phyloP scores from a whole-genome alignment of 2,329 filamentous ascomycete species.

The Penicillium sp. region DNA sequence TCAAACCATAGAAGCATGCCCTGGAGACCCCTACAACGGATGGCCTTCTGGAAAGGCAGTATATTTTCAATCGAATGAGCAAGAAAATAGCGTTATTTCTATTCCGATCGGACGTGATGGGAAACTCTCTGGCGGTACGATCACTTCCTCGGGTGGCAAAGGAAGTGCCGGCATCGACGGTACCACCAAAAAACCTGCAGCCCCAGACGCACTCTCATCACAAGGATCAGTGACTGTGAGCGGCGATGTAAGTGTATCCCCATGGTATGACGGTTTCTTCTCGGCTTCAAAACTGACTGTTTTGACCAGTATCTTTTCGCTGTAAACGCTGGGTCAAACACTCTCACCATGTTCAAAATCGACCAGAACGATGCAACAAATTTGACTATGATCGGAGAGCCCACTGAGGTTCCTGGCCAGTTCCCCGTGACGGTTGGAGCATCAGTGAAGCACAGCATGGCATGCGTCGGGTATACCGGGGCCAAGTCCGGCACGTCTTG shows the following conservation, averaged over 20 bases:
- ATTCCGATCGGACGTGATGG: conserved; percentile 52
- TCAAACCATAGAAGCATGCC: background rate
- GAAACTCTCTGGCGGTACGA: conserved; percentile 44
- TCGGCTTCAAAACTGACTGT: background rate
- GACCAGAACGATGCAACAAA: conserved; percentile 28
- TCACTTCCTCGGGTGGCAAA: conserved; percentile 50
- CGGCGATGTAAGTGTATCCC: conserved; percentile 47
- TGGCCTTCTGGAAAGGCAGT: conserved; percentile 44
- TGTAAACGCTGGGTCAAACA: conserved; percentile 42
- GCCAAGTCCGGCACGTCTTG: conserved; percentile 39
- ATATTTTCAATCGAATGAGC: conserved; percentile 59
- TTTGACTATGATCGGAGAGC: conserved; percentile 33
- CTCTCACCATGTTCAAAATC: conserved; percentile 39
- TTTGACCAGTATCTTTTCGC: conserved; percentile 16
- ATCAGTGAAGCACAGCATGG: conserved; percentile 35
- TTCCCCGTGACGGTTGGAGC: conserved; percentile 43
- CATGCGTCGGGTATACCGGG: conserved; percentile 41
- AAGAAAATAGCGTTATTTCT: conserved; percentile 51
- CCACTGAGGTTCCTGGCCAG: conserved; percentile 34
- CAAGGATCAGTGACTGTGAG: conserved; percentile 54
- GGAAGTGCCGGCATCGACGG: conserved; percentile 46
- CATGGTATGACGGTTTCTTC: too few species aligned
- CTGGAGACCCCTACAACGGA: background rate
- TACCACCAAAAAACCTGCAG: conserved; percentile 38
- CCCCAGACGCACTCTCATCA: conserved; percentile 53